Conservation (phyloP, 139 green algal genomes). For the Tetratostichococcus sp. region DNA sequence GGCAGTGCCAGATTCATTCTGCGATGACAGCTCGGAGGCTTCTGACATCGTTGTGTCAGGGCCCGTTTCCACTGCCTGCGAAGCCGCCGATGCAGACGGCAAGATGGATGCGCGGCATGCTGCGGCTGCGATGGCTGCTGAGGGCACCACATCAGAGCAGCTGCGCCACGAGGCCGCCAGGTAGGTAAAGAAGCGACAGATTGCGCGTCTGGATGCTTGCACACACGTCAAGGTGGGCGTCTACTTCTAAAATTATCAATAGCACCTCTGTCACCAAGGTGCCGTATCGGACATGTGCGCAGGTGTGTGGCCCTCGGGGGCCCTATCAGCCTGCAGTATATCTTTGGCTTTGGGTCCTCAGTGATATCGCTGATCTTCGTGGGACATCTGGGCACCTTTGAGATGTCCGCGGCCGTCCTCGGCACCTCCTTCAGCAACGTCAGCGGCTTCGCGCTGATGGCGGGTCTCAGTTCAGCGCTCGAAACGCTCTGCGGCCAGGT, state of each 20-base stretch:
- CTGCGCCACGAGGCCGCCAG: background rate
- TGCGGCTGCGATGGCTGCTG: no score
- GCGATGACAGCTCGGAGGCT: no score
- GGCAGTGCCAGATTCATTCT: no score
- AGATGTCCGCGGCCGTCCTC: conserved; percentile 38
- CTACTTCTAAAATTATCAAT: no score
- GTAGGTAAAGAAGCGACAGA: background rate
- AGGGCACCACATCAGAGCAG: background rate
- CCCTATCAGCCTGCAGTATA: background rate
- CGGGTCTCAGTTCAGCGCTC: conserved; percentile 47
- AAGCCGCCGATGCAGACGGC: background rate
- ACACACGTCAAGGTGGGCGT: no score
- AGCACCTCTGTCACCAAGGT: no score
- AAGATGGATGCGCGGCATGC: background rate
- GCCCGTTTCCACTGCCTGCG: no score
- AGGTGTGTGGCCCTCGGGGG: background rate
- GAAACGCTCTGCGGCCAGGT: conserved; percentile 69
- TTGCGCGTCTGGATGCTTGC: no score
- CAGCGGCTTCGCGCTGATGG: conserved; percentile 44
- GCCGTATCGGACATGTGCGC: no score
- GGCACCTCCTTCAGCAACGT: conserved; percentile 59
- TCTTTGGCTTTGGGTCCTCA: conserved; percentile 5
- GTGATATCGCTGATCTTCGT: conserved; percentile 29
- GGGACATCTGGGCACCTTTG: conserved; percentile 17
- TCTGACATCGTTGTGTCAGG: no score